A percentile compares a stretch with the other conserved stretches of the same genome.
These are phyloP conservation scores for Penicillium sp. DNA, from an alignment of 2,329 filamentous ascomycete genomes.

Conservation along the genomic window DNA sequence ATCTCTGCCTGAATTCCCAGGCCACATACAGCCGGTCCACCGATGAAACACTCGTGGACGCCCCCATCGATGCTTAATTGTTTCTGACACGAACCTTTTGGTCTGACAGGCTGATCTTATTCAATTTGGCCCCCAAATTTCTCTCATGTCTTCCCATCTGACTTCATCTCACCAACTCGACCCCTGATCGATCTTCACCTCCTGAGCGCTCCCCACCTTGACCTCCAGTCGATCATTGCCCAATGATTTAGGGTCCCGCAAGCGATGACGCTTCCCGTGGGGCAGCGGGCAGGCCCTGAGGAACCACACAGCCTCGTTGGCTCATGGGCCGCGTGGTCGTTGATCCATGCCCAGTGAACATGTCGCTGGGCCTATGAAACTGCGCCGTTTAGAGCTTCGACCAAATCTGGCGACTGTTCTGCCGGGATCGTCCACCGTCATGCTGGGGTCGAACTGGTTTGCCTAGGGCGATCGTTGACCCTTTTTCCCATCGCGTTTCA, in stretches of 20 bases:
- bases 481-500: constrained; percentile 15
- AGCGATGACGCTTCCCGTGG: constrained; percentile 27
- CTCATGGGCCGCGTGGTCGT: constrained; percentile 24
- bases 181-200: constrained; percentile 11
- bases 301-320: constrained; percentile 19
- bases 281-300: constrained; percentile 16
- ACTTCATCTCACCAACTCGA: background rate
- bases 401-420: constrained; percentile 15
- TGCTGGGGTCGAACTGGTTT: constrained; percentile 11
- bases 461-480: constrained; percentile 12
- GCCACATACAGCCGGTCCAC: background rate
- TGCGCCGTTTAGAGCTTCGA: constrained; percentile 3
- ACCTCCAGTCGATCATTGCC: constrained; percentile 21
- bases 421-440: constrained; percentile 17
- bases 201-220: constrained; percentile 12
- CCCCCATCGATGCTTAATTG: background rate
- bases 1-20: background rate
- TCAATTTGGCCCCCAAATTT: background rate
- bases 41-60: background rate
- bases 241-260: constrained; percentile 15
- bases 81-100: background rate
- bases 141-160: background rate
- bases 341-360: constrained; percentile 20
- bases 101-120: background rate
- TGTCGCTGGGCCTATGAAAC: constrained; percentile 18